phyloP scores from a whole-genome alignment of 140 eudicot genomes.

The Erigeron philadelphicus region DNA sequence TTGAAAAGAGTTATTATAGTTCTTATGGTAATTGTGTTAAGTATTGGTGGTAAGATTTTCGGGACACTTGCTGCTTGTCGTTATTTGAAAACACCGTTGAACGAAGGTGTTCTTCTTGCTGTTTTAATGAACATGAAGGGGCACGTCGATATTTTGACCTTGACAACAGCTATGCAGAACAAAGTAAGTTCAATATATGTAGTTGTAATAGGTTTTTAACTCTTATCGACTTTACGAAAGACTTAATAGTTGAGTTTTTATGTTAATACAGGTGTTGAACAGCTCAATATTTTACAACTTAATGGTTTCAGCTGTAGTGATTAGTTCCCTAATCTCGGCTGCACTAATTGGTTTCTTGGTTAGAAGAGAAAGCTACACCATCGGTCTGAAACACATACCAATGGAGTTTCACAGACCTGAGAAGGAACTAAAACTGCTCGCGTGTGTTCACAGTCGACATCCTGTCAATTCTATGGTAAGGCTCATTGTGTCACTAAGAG shows the following conservation, averaged over 20 bases:
- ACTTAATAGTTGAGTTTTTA: background rate
- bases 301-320: constrained; percentile 63
- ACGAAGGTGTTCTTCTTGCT: constrained; percentile 81
- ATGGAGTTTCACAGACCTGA: constrained; percentile 71
- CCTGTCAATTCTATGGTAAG: constrained; percentile 66
- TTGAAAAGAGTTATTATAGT: constrained; percentile 33
- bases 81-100: constrained; percentile 60
- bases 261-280: constrained; percentile 42
- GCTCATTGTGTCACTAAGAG: constrained; percentile 56
- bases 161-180: constrained; percentile 50
- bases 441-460: constrained; percentile 79
- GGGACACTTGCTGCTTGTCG: constrained; percentile 79
- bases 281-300: constrained; percentile 50
- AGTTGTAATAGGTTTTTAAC: background rate
- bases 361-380: constrained; percentile 57
- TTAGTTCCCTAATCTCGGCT: constrained; percentile 62
- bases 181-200: constrained; percentile 37
- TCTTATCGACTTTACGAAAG: too few relatives aligned
- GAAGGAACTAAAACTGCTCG: constrained; percentile 58
- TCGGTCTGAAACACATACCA: constrained; percentile 54
- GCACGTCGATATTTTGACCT: constrained; percentile 69
- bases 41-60: constrained; percentile 82
- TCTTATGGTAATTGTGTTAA: constrained; percentile 51
- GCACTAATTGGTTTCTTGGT: constrained; percentile 58
- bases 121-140: constrained; percentile 87